These are phyloP conservation scores for Plasmodium coatneyi DNA, from an alignment of 169 alveolate species.

Conservation along the genomic window DNA sequence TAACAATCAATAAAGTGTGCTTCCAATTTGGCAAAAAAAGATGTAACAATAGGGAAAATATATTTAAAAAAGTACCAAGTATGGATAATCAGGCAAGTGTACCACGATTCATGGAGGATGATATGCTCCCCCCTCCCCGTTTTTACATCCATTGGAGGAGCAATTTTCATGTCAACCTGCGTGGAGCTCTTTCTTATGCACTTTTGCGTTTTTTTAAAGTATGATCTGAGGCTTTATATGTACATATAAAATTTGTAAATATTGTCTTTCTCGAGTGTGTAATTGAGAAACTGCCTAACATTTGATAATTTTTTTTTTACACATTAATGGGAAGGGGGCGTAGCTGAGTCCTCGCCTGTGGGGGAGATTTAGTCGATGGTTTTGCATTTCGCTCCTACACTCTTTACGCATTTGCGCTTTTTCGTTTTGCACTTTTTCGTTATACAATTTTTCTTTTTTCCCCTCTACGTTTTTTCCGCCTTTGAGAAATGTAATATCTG, in stretches of 20 bases:
- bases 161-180: neutral
- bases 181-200: neutral
- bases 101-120: neutral
- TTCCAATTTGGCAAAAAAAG: neutral
- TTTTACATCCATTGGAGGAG: neutral
- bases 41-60: neutral
- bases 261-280: conserved; percentile 13
- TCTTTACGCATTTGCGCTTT: neutral
- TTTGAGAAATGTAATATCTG: neutral
- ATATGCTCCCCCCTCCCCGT: neutral
- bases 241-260: neutral
- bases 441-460: neutral
- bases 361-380: neutral
- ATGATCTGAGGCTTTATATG: neutral
- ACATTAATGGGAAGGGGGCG: neutral
- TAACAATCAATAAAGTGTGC: neutral
- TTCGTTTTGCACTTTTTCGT: neutral
- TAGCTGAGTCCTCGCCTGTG: neutral
- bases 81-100: neutral
- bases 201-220: neutral
- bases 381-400: neutral
- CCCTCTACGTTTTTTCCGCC: neutral
- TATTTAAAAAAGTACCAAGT: neutral
- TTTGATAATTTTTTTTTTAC: neutral
- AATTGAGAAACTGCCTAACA: neutral